Percentiles rank a stretch among this genome's conserved stretches.
phyloP scores from a whole-genome alignment of 768 basidiomycete genomes.

The Boletus subcaerulescens region DNA sequence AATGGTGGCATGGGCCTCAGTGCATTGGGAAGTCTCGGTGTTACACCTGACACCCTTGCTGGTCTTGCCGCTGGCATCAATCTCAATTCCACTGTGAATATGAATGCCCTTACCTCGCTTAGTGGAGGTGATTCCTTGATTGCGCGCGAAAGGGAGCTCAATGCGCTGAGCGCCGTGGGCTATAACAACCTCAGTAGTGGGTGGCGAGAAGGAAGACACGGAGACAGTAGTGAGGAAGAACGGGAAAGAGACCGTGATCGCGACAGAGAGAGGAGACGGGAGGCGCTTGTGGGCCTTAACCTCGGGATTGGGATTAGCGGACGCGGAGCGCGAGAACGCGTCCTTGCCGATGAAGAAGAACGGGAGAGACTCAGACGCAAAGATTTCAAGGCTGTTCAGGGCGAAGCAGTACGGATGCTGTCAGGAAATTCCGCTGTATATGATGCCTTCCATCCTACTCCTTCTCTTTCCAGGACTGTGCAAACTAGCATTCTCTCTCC shows the following conservation, averaged over 20 bases:
- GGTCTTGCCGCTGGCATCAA: slow-evolving; percentile 30
- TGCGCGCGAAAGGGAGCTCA: slow-evolving; percentile 47
- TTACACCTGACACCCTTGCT: slow-evolving; percentile 27
- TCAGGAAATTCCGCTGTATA: slow-evolving; percentile 50
- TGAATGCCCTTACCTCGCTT: slow-evolving; percentile 27
- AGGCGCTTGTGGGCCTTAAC: slow-evolving; percentile 42
- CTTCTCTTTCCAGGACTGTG: slow-evolving; percentile 26
- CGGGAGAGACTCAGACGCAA: slow-evolving; percentile 54
- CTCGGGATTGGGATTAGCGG: slow-evolving; percentile 27
- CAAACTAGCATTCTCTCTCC: slow-evolving; percentile 25
- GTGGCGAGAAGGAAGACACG: slow-evolving; percentile 36
- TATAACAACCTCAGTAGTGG: slow-evolving; percentile 33
- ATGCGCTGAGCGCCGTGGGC: slow-evolving; percentile 47
- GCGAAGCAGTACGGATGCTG: slow-evolving; percentile 37
- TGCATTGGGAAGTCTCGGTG: slow-evolving; percentile 23
- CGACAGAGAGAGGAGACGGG: slow-evolving; percentile 39
- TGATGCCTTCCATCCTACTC: slow-evolving; percentile 77
- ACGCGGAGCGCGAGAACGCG: slow-evolving; percentile 61
- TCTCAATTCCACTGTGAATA: slow-evolving; percentile 27
- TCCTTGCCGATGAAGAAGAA: slow-evolving; percentile 57
- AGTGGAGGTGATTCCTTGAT: slow-evolving; percentile 29
- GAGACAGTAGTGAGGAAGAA: slow-evolving; percentile 34
- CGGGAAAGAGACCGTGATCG: slow-evolving; percentile 50
- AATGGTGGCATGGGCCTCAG: slow-evolving; percentile 29
- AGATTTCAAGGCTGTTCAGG: slow-evolving; percentile 42